Evolutionary conservation across 768 basidiomycete species (phyloP).

Genomic region (Epithele typhae): DNA sequence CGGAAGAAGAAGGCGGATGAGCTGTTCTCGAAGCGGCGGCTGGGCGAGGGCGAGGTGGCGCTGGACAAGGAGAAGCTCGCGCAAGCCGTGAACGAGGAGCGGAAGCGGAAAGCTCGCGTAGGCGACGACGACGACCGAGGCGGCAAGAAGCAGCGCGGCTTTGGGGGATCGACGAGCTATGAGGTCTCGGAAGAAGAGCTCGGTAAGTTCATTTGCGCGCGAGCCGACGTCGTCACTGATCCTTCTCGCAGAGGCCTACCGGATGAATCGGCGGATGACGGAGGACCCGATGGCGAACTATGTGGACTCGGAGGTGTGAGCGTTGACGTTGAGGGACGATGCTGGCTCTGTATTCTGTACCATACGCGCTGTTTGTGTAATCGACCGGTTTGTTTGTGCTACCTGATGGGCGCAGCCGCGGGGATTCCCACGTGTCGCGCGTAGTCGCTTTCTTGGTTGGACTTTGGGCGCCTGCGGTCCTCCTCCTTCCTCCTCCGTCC

Average conservation of each 20-base stretch:
- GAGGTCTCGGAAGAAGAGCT: slow-evolving; percentile 90
- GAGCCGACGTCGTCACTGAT: too few relatives aligned
- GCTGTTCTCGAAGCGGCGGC: slow-evolving; percentile 71
- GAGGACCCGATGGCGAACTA: slow-evolving; percentile 96
- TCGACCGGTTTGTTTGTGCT: neutral
- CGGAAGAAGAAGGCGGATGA: slow-evolving; percentile 48
- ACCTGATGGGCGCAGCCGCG: neutral
- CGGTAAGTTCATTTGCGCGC: slow-evolving; percentile 44
- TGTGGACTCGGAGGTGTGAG: slow-evolving; percentile 50
- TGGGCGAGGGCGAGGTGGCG: slow-evolving; percentile 79
- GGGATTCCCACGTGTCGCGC: slow-evolving; percentile 14
- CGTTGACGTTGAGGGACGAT: neutral
- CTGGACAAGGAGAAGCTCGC: slow-evolving; percentile 68
- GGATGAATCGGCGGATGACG: slow-evolving; percentile 64
- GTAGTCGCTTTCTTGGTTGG: neutral
- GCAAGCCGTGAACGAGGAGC: slow-evolving; percentile 70
- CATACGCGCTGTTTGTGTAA: slow-evolving; percentile 14
- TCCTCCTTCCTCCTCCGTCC: slow-evolving; percentile 7
- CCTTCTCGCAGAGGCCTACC: slow-evolving; percentile 77
- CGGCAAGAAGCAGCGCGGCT: slow-evolving; percentile 58
- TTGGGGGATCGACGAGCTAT: slow-evolving; percentile 43
- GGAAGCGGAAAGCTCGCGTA: slow-evolving; percentile 59
- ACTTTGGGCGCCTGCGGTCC: too few relatives aligned
- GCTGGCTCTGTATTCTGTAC: too few relatives aligned
- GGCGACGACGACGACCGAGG: slow-evolving; percentile 54